phyloP scores from a whole-genome alignment of 1,139 yeast genomes.

The Saccharomyces hybrid region DNA sequence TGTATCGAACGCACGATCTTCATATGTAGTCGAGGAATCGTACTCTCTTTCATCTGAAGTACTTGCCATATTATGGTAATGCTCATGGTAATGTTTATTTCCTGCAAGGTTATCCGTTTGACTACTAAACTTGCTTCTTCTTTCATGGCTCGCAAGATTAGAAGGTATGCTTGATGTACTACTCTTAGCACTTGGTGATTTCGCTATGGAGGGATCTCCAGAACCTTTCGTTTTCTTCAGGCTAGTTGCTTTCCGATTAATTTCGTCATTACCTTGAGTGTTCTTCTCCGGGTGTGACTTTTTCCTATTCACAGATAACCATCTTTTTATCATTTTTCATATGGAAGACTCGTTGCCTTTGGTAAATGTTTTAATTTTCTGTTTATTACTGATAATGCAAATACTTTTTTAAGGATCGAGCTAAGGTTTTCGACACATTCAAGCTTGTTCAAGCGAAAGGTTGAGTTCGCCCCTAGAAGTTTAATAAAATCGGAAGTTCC shows the following conservation, averaged over 20 bases:
- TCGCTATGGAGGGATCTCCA: not conserved
- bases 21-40: not conserved
- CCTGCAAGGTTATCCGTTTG: not conserved
- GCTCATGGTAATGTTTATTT: not conserved
- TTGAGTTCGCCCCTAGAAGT: not conserved
- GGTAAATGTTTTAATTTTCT: not conserved
- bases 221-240: not conserved
- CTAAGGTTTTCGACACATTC: not conserved
- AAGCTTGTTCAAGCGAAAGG: not conserved
- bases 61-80: not conserved
- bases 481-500: not conserved
- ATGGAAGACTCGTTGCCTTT: not conserved
- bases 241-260: not conserved
- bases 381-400: not conserved
- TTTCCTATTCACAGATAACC: slow-evolving; percentile 10
- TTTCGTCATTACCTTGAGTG: not conserved
- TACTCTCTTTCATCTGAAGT: not conserved
- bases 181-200: not conserved
- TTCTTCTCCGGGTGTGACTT: slow-evolving; percentile 1
- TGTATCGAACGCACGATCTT: not conserved
- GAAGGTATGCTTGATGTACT: not conserved
- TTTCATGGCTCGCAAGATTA: not conserved
- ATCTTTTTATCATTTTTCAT: slow-evolving; percentile 12
- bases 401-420: not conserved
- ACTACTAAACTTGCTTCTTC: not conserved